Evolutionary conservation across 2,329 filamentous ascomycete genomes (phyloP), one percentile per base, ranked within the genome.

Genomic region (Bimuria novae-zelandiae): DNA sequence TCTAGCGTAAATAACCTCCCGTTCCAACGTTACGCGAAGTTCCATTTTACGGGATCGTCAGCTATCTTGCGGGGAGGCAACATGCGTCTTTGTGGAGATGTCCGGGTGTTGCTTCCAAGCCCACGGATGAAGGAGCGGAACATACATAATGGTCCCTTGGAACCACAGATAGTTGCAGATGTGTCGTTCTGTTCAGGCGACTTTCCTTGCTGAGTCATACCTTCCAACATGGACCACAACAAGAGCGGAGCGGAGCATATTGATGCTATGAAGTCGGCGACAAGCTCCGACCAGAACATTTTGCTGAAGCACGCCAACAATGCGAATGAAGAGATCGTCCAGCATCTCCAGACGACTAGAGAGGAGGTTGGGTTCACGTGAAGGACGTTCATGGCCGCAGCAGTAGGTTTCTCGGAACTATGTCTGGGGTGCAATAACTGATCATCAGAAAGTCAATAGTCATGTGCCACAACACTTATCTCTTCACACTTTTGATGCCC

Each of bases 401-500:
- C 45, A 11, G 45, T 62, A 52, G 30, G 57, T 57, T 33, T 42
- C 17, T 30, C 36, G 21, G 3, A 19, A 21, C 10, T 4, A 1
- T 25, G 8, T 23, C 14, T 35, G 10, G 30, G 41, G 37, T 14
- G 30, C 23, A 23, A 12, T 36, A 8, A 25, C 25, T 62, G 33
- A 39, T 12, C 2, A 40, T n/a, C n/a, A 17, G n/a, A 19, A 21
- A 49, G 47, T 60, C 64, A 7, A 67, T 70, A 62, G 64, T 52
- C 6, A 65, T 67, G 60, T 68, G 65, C 51, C 70, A 69, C 53
- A 69, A 70, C 43, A 65, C 69, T 40, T 71, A 71, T 41, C 59
- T 70, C 3, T 68, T 72, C 42, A 72, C 67, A 2, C 62, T 71
- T 10, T 50, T 71, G 6, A 69, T 72, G 8, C 69, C 69, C 1